phyloP scores from a whole-genome alignment of 1,139 yeast species.

The Candida sp. region DNA sequence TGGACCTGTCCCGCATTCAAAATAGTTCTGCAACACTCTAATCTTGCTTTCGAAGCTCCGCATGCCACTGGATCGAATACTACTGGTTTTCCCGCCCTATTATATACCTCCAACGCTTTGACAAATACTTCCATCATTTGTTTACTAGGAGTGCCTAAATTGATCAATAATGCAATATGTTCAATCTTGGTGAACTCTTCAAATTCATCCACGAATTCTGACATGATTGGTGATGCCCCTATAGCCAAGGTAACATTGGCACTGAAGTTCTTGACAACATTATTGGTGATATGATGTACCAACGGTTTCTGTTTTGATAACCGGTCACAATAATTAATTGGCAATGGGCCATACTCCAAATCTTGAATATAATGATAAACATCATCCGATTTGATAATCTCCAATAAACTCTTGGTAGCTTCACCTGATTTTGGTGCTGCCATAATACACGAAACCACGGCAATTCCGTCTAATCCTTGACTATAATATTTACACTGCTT shows the following conservation, averaged over 20 bases:
- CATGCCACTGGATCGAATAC: constrained; percentile 94
- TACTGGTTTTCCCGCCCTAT: constrained; percentile 54
- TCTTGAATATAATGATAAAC: constrained; percentile 3
- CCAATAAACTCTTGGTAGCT: constrained; percentile 42
- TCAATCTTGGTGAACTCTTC: constrained; percentile 54
- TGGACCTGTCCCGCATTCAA: constrained; percentile 59
- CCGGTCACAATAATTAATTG: not conserved
- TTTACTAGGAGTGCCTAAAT: constrained; percentile 71
- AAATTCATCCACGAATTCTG: constrained; percentile 71
- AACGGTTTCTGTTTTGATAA: constrained; percentile 42
- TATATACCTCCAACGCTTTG: constrained; percentile 59
- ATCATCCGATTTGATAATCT: constrained; percentile 10
- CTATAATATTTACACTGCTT: constrained; percentile 47
- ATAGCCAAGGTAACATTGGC: constrained; percentile 87
- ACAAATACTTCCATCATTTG: constrained; percentile 41
- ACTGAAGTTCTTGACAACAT: constrained; percentile 84
- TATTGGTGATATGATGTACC: constrained; percentile 86
- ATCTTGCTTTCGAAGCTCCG: constrained; percentile 71
- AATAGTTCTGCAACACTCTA: constrained; percentile 42
- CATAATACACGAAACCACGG: constrained; percentile 86
- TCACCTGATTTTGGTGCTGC: constrained; percentile 55
- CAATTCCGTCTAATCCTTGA: constrained; percentile 67
- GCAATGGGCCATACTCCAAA: not conserved
- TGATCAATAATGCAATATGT: constrained; percentile 56
- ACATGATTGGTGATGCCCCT: constrained; percentile 91